phyloP scores from a whole-genome alignment of 495 filamentous ascomycete genomes.

The Neurospora intermedia region DNA sequence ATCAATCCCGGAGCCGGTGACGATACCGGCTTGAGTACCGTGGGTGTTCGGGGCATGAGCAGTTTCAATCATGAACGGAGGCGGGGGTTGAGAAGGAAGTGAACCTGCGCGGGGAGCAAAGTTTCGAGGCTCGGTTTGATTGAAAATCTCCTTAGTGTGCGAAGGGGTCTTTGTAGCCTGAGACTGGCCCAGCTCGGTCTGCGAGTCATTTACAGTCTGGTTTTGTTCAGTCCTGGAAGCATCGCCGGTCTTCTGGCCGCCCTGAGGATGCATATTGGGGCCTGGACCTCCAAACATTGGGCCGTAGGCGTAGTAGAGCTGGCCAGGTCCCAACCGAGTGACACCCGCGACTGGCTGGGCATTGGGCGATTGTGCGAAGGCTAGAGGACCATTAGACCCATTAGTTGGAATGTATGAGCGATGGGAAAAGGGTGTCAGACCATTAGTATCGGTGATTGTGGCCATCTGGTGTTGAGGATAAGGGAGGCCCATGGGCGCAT shows the following conservation, averaged over 20 bases:
- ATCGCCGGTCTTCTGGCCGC: not conserved
- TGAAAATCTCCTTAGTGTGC: constrained; percentile 8
- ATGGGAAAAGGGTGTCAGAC: not conserved
- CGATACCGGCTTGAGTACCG: not conserved
- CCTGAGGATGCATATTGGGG: not conserved
- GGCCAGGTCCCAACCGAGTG: not conserved
- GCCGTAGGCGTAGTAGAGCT: not conserved
- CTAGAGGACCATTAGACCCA: not conserved
- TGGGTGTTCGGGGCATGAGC: not conserved
- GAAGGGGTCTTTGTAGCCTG: constrained; percentile 3
- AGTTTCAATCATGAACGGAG: not conserved
- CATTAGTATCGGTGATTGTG: not conserved
- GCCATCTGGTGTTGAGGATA: not conserved
- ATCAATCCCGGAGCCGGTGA: not conserved
- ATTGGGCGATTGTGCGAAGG: not conserved
- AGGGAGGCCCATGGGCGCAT: not conserved
- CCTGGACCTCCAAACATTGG: not conserved
- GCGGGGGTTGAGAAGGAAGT: not conserved
- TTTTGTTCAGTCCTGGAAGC: not conserved
- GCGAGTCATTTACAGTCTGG: not conserved
- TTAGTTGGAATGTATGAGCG: not conserved
- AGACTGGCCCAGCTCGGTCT: not conserved
- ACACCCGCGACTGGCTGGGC: not conserved
- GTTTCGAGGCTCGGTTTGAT: constrained; percentile 16
- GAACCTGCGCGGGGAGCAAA: constrained; percentile 11